phyloP scores from a whole-genome alignment of 176 grass and related monocot species.

The Musa beccarii region DNA sequence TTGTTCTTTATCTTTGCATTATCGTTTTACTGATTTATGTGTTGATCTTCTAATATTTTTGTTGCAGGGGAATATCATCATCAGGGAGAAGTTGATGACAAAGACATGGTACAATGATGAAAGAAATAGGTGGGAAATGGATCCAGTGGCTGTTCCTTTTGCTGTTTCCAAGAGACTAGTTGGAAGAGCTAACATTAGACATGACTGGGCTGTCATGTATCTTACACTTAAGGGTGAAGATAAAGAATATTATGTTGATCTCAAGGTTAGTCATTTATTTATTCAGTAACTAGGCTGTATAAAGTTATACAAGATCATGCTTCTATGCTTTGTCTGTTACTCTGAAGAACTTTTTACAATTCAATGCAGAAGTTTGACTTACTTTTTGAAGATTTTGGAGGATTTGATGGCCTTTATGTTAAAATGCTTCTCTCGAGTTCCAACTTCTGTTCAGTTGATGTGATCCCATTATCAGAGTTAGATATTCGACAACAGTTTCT shows the following conservation, averaged over 20 bases:
- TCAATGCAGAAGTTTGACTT: conserved; percentile 29
- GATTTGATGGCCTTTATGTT: conserved; percentile 29
- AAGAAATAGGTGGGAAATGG: conserved; percentile 37
- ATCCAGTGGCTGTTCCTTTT: conserved; percentile 30
- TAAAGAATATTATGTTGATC: conserved; percentile 31
- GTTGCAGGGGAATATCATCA: conserved; percentile 10
- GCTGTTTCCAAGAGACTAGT: conserved; percentile 29
- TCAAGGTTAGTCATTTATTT: conserved; percentile 25
- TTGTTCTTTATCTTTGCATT: neutral
- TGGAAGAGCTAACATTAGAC: conserved; percentile 21
- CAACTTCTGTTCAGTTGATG: conserved; percentile 34
- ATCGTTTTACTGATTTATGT: neutral
- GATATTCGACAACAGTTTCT: conserved; percentile 24
- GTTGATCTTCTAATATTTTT: neutral
- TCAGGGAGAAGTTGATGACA: conserved; percentile 27
- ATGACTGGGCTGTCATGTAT: conserved; percentile 34
- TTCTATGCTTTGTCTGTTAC: neutral
- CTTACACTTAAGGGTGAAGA: conserved; percentile 29
- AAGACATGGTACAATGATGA: conserved; percentile 37
- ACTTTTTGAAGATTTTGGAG: conserved; percentile 31
- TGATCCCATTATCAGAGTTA: conserved; percentile 26
- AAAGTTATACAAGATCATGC: neutral
- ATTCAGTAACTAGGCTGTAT: neutral
- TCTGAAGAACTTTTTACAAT: neutral
- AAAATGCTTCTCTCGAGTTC: conserved; percentile 32